A percentile compares a stretch with the other conserved stretches of the same genome.
phyloP scores from a whole-genome alignment of 2,329 filamentous ascomycete species.

The Ophiostoma sp. region DNA sequence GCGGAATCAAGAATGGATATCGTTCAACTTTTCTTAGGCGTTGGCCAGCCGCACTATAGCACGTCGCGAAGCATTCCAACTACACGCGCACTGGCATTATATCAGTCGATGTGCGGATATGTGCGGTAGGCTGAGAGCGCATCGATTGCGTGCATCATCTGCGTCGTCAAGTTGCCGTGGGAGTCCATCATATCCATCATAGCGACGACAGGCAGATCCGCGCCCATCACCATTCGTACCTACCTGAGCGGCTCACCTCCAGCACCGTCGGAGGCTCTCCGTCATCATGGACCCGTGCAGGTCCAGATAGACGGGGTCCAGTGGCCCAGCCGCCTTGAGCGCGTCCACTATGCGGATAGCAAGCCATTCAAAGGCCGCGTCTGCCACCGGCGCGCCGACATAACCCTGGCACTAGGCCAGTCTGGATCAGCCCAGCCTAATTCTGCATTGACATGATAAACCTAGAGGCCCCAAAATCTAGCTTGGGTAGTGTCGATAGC shows the following conservation, averaged over 20 bases:
- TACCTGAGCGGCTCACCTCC: not conserved
- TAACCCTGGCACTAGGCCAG: not conserved
- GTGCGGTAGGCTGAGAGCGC: not conserved
- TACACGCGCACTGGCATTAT: not conserved
- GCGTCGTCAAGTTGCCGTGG: slow-evolving; percentile 1
- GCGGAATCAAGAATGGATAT: not conserved
- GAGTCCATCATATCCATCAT: not conserved
- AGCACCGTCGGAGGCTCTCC: not conserved
- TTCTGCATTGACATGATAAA: not conserved
- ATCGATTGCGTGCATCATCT: not conserved
- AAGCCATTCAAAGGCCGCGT: slow-evolving; percentile 3
- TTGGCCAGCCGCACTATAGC: not conserved
- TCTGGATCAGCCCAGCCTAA: not conserved
- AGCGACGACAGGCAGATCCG: not conserved
- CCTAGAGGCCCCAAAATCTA: not conserved
- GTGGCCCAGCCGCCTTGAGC: not conserved
- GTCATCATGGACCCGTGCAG: slow-evolving; percentile 8
- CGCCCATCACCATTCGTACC: not conserved
- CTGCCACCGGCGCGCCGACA: not conserved
- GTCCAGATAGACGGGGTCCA: not conserved
- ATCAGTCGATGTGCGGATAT: not conserved
- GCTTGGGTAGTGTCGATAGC: not conserved
- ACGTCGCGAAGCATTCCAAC: not conserved
- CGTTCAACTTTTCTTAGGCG: not conserved
- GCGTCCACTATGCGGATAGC: not conserved